These are phyloP conservation scores for Lanmaoa rubissima DNA, from an alignment of 768 basidiomycete species.

Conservation along the genomic window DNA sequence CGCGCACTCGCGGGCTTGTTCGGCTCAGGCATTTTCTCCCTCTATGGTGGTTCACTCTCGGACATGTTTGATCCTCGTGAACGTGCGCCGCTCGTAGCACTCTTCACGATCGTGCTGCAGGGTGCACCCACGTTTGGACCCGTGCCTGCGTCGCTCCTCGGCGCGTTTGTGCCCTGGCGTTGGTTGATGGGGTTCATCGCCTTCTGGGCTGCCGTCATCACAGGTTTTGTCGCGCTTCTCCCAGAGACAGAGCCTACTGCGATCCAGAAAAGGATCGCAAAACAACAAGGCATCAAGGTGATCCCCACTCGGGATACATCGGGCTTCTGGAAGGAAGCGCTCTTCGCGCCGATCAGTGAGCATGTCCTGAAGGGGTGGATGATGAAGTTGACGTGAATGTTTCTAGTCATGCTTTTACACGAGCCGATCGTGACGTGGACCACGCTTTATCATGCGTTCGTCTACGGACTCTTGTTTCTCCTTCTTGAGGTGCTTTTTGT, in stretches of 20 bases:
- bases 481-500: slow-evolving; percentile 25
- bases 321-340: slow-evolving; percentile 22
- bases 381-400: neutral
- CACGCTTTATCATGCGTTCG: slow-evolving; percentile 28
- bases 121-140: slow-evolving; percentile 31
- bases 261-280: slow-evolving; percentile 20
- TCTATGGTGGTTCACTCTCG: slow-evolving; percentile 31
- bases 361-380: neutral
- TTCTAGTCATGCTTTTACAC: slow-evolving; percentile 22
- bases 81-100: slow-evolving; percentile 28
- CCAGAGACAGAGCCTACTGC: slow-evolving; percentile 27
- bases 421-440: slow-evolving; percentile 31
- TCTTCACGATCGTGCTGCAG: slow-evolving; percentile 31
- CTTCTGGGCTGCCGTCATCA: slow-evolving; percentile 22
- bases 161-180: slow-evolving; percentile 23
- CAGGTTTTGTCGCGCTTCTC: slow-evolving; percentile 14
- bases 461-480: slow-evolving; percentile 29
- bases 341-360: slow-evolving; percentile 28
- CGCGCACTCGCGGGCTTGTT: slow-evolving; percentile 24
- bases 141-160: slow-evolving; percentile 24
- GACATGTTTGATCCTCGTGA: slow-evolving; percentile 30
- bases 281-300: slow-evolving; percentile 3
- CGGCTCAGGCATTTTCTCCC: slow-evolving; percentile 27
- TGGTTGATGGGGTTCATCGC: slow-evolving; percentile 28
- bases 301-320: neutral